Evolutionary conservation across 805 yeast genomes (phyloP), one percentile per base, ranked within the genome.

Genomic region (Brettanomyces naardenensis): DNA sequence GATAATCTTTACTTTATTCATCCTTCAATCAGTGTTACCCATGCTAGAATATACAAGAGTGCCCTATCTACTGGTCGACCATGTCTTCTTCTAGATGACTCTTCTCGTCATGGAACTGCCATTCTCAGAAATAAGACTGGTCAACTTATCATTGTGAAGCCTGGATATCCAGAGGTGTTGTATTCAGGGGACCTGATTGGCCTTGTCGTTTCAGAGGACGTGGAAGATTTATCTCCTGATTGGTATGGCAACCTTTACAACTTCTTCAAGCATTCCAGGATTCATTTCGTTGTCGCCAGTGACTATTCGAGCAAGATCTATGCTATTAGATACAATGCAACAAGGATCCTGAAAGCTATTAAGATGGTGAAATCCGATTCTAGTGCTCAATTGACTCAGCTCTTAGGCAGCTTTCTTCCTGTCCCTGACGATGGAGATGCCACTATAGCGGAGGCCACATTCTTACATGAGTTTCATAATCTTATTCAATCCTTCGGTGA

Each of bases 11-110:
- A 40, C 25, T 52, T 48, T 23, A 37, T 45, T 18, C 51, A 53
- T 28, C 36, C 37, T 5, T 46, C 58, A 1, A 30, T 58, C 9
- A 56, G 61, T 39, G 52, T 53, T 3, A 29, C 35, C 3, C 61
- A 58, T 38, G 18, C 46, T 23, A n/a, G 29, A 4, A 40, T 47
- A 5, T 42, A 39, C n/a, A 15, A 39, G 14, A 20, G 33, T 27
- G 39, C 41, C 5, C n/a, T 26, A 13, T 14, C 31, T 9, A 15
- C 7, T n/a, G 31, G 14, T 28, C 14, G 14, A 13, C 9, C 6
- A 7, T 19, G 7, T 6, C 7, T 30, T n/a, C 7, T n/a, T 6
- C 6, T 30, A 7, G n/a, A 17, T 6, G 33, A 30, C 18, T 17
- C 6, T n/a, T 30, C 33, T 18, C 6, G 22, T 7, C 33, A 30